A percentile compares a stretch with the other conserved stretches of the same genome.
Evolutionary conservation across 352 stramenopile genomes (phyloP).

Genomic region (Globisporangium camurandrum): DNA sequence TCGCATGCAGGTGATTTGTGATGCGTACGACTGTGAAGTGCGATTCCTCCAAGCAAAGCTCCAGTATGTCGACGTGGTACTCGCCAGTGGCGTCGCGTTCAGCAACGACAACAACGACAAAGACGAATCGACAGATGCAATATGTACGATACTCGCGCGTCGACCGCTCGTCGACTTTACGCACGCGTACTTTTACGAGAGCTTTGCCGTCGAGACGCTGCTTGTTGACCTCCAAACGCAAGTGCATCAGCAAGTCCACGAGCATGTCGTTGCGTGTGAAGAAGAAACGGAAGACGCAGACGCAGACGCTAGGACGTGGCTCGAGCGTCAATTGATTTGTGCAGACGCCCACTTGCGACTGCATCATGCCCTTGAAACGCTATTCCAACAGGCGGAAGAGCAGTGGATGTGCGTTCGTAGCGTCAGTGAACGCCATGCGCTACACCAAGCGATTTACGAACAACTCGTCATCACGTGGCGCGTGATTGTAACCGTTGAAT

Average conservation of each 20-base stretch:
- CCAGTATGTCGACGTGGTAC: constrained; percentile 21
- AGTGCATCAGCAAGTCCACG: constrained; percentile 21
- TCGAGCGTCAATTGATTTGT: constrained; percentile 20
- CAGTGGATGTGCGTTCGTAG: constrained; percentile 27
- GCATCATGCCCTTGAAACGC: constrained; percentile 12
- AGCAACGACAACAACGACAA: not conserved
- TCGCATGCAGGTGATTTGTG: constrained; percentile 40
- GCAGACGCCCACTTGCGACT: constrained; percentile 8
- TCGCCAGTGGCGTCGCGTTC: constrained; percentile 17
- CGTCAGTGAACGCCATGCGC: constrained; percentile 23
- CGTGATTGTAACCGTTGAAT: constrained; percentile 29
- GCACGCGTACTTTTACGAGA: constrained; percentile 53
- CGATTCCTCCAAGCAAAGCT: constrained; percentile 34
- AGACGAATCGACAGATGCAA: not conserved
- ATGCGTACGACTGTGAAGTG: constrained; percentile 47
- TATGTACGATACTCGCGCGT: constrained; percentile 14
- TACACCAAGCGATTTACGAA: constrained; percentile 36
- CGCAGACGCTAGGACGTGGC: constrained; percentile 3
- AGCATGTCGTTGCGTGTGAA: constrained; percentile 16
- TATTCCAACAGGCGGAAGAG: constrained; percentile 21
- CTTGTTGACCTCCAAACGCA: constrained; percentile 37
- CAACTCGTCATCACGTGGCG: constrained; percentile 39
- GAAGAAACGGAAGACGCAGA: constrained; percentile 3
- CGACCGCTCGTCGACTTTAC: constrained; percentile 40
- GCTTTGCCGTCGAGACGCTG: constrained; percentile 37